Evolutionary conservation across 2,329 filamentous ascomycete species (phyloP).

Genomic region (Laburnicola sp.): DNA sequence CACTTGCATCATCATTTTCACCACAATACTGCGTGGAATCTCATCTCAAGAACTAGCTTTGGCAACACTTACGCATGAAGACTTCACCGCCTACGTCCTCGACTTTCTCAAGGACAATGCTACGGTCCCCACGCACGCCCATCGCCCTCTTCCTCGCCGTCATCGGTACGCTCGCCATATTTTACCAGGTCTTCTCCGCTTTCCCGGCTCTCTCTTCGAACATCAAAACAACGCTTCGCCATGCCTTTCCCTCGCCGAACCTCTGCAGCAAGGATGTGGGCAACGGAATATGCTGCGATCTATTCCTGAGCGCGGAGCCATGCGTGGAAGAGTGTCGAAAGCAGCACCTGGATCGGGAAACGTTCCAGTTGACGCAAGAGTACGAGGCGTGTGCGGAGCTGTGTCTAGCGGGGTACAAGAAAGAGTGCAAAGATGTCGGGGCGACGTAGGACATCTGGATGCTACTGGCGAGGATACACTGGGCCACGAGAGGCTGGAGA

Average conservation of each 20-base stretch:
- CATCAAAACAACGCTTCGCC: neutral
- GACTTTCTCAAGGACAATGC: neutral
- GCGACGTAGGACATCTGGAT: constrained; percentile 5
- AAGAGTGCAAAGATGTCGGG: constrained; percentile 4
- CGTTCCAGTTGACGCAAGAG: constrained; percentile 26
- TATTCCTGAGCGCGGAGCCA: constrained; percentile 30
- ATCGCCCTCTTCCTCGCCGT: constrained; percentile 18
- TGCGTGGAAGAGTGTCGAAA: constrained; percentile 35
- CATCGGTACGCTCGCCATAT: constrained; percentile 23
- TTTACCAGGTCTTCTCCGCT: constrained; percentile 20
- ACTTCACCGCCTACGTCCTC: neutral
- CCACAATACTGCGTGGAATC: neutral
- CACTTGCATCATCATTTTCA: neutral
- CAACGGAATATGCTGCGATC: constrained; percentile 24
- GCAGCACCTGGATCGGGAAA: constrained; percentile 29
- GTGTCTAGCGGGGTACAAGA: constrained; percentile 17
- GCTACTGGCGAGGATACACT: neutral
- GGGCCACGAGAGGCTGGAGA: too few species aligned
- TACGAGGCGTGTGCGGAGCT: constrained; percentile 31
- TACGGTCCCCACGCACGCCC: neutral
- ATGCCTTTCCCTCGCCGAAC: constrained; percentile 7
- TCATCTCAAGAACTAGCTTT: neutral
- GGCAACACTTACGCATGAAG: neutral
- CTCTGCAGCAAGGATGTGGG: constrained; percentile 33
- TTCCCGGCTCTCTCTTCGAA: constrained; percentile 17